Percentiles rank a stretch among this genome's conserved stretches.
Conservation (phyloP, 2,329 filamentous ascomycete species). For the Aspergillus hortae region DNA sequence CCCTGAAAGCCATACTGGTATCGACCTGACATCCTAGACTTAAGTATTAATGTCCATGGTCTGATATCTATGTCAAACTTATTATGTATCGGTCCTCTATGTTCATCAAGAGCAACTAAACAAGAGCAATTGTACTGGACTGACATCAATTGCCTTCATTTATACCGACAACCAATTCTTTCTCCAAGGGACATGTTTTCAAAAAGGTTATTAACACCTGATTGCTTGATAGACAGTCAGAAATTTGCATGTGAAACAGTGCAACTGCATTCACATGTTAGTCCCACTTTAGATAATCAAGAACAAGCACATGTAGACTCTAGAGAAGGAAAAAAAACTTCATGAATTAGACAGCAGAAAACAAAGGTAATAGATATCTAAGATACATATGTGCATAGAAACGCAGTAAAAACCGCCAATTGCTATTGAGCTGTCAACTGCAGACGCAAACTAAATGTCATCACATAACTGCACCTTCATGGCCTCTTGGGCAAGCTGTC, state of each 20-base stretch:
- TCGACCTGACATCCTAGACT: no score
- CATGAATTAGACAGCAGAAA: neutral
- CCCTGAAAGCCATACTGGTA: no score
- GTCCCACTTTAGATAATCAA: neutral
- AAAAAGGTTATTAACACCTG: neutral
- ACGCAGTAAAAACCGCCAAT: neutral
- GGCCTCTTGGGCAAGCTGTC: no score
- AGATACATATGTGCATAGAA: conserved; percentile 7
- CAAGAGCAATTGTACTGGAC: no score
- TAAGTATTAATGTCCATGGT: no score
- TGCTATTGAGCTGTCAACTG: neutral
- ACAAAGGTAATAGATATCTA: conserved; percentile 2
- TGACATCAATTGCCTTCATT: no score
- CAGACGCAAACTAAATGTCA: neutral
- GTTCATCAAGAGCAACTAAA: neutral
- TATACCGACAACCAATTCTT: no score
- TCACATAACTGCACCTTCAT: neutral
- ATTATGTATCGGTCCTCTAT: no score
- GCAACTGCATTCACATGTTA: neutral
- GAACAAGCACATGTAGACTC: neutral
- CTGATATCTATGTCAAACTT: no score
- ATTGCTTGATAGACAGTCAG: neutral
- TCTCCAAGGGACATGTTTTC: neutral
- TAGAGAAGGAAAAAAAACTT: neutral
- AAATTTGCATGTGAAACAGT: neutral